Base-by-base conservation (phyloP, 495 filamentous ascomycete genomes). In the Neurospora discreta region DNA sequence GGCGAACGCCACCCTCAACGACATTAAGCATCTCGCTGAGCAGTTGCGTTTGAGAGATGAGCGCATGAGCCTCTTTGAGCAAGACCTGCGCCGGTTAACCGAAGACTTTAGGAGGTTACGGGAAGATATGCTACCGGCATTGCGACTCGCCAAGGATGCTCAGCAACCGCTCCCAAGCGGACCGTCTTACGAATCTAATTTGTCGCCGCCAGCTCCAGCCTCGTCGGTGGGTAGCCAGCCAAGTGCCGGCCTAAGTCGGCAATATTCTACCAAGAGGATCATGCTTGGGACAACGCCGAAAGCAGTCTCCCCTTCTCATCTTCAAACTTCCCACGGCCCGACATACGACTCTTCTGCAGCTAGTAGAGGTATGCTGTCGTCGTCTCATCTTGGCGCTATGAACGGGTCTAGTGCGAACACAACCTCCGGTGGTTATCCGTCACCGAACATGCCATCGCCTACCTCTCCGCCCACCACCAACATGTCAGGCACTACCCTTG, bases 201-300 rank as follows among this genome's bases (percentile, higher is more conserved):
- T 87, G 67, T 86, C 85, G 1, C 85, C 87, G 60, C 84, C 86
- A 3, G 84, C 83, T 4, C 85, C 85, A 7, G 85, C 85, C 5
- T 82, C 87, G 15, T 82, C 83, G 6, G 82, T 84, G 0, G 75
- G 77, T 11, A 81, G 85, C 75, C 82, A 83, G 38, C 80, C 81
- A 1, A 82, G 82, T 69, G 85, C 81, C 73, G 85, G 87, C 23
- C 80, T 93, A 46, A 91, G 90, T 68, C 87, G 93, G 73, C 92
- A 93, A 73, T 95, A 95, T 79, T 98, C 95, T 40, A 93, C 90
- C 67, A 97, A 98, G 83, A 91, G 93, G 82, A 88, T 95, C 72
- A 93, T 95, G 82, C 87, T 93, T 36, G 93, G 92, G 71, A 85
- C 87, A 26, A 90, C 89, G 40, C 91, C 94, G 5, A 97, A 97